Base-by-base conservation (phyloP, 805 yeast genomes). In the Barnettozyma californica region DNA sequence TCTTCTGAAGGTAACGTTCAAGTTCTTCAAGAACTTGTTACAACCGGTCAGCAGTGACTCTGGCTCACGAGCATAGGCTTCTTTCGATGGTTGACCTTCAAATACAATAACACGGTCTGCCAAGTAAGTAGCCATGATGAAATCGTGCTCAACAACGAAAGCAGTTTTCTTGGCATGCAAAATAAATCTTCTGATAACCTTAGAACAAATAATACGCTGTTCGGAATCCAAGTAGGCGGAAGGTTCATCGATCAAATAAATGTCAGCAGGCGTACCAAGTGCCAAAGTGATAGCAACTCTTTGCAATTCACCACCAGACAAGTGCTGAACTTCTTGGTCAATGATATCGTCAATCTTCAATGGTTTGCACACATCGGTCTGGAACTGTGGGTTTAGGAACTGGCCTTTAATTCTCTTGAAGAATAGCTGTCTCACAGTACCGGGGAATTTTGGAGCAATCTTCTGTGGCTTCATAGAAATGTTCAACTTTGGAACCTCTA, bases 251-350 rank as follows among this genome's bases (percentile, higher is more conserved):
- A 94, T 94, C 67, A 94, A 79, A 68, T 94, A 94, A 58, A 94
- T 87, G 70, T 94, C 99, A 26, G 99, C 98, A 18, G 87, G 87
- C 44, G 84, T 74, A 80, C 99, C 99, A 52, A 94, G 77, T 5
- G 98, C 83, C 67, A 94, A 78, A 34, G 90, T 95, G 70, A 94
- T 92, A 55, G 99, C 99, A 52, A 94, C 99, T 77, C 99, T 86
- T 75, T 94, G 99, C 75, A 94, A 79, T 76, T 94, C 99, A 83
- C 99, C 99, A 75, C 99, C 99, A 43, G 97, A 91, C 69, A 94
- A 76, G 61, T 89, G 88, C 75, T 89, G 97, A 46, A 94, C 99
- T 73, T 94, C 98, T 70, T 94, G 96, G 70, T 94, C 99, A 55
- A 94, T 85, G 60, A 94, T 87, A 65, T 85, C 91, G 60, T 94